These are phyloP conservation scores for Cenchrus purpureus DNA, from an alignment of 176 grass and related monocot genomes.

Conservation along the genomic window DNA sequence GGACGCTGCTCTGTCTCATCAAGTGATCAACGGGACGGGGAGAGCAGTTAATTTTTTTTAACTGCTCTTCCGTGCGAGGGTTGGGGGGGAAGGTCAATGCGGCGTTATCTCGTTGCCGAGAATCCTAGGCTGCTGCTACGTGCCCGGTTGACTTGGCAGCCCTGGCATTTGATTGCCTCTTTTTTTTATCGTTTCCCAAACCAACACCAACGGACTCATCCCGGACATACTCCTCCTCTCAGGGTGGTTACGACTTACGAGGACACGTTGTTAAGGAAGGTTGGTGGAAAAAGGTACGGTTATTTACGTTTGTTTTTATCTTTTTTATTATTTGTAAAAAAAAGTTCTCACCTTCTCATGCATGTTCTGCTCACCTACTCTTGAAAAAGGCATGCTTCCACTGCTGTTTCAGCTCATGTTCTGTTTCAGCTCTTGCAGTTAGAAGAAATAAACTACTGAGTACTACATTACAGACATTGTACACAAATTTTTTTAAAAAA, in stretches of 20 bases:
- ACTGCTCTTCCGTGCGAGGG: slow-evolving; percentile 14
- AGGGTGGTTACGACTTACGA: slow-evolving; percentile 6
- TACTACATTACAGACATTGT: too few relatives aligned
- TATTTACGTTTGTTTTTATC: background rate
- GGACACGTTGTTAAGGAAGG: background rate
- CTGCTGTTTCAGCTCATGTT: too few relatives aligned
- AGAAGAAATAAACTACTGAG: too few relatives aligned
- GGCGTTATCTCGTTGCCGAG: slow-evolving; percentile 1
- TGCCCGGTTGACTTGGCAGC: slow-evolving; percentile 16
- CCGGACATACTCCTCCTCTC: background rate
- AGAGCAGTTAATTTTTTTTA: background rate
- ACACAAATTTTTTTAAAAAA: too few relatives aligned
- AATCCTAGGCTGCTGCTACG: slow-evolving; percentile 30
- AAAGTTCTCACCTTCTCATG: too few relatives aligned
- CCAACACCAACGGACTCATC: background rate
- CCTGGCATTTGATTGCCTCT: background rate
- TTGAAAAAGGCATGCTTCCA: background rate
- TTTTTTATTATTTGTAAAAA: background rate
- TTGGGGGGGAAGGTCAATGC: background rate
- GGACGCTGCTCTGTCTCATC: too few relatives aligned
- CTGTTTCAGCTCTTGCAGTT: background rate
- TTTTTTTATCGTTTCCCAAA: background rate
- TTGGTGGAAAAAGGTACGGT: background rate
- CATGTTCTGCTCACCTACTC: slow-evolving; percentile 37
- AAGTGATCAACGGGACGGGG: background rate